Evolutionary conservation across 768 basidiomycete genomes (phyloP).

Genomic region (Suillus bovinus): DNA sequence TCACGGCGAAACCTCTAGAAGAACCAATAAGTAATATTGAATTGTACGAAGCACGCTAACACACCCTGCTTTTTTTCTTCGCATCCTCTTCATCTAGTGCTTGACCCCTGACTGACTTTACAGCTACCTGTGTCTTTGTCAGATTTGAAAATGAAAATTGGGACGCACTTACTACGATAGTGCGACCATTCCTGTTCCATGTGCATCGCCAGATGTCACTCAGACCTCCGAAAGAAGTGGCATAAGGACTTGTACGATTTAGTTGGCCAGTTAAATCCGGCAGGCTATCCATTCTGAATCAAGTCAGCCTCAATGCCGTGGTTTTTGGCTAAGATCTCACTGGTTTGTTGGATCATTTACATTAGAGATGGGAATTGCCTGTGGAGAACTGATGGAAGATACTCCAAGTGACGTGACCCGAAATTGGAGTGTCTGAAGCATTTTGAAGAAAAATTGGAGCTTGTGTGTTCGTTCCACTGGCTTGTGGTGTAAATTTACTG

Average conservation of each 20-base stretch:
- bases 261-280: slow-evolving; percentile 20
- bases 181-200: background rate
- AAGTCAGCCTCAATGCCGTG: background rate
- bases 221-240: slow-evolving; percentile 30
- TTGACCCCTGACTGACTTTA: slow-evolving; percentile 10
- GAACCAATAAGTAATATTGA: background rate
- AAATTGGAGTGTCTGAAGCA: background rate
- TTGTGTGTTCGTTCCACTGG: background rate
- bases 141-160: background rate
- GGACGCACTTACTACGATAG: background rate
- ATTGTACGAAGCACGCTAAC: background rate
- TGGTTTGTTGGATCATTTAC: background rate
- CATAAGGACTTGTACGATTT: slow-evolving; percentile 18
- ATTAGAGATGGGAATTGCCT: background rate
- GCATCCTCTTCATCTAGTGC: slow-evolving; percentile 11
- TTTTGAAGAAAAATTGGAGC: background rate
- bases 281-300: background rate
- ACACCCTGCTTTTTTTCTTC: slow-evolving; percentile 14
- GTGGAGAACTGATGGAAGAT: background rate
- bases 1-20: slow-evolving; percentile 25
- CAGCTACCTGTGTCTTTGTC: slow-evolving; percentile 10
- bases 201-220: slow-evolving; percentile 31
- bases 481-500: background rate
- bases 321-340: background rate
- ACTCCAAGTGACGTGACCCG: background rate